phyloP scores from a whole-genome alignment of 352 stramenopile genomes.

The Globisporangium mamillatum region DNA sequence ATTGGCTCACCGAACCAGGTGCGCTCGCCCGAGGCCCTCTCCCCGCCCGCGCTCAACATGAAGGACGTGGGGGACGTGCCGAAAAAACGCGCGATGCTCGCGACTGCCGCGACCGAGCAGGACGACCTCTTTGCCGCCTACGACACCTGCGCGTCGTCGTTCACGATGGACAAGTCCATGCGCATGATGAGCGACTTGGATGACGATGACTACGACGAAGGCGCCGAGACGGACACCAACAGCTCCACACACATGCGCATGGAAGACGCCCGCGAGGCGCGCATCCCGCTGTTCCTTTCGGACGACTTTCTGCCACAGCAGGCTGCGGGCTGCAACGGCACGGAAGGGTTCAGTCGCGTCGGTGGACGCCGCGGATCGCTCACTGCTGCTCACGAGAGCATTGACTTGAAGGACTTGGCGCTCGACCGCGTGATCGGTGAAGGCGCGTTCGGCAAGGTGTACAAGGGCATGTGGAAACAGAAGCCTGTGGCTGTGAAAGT shows the following conservation, averaged over 20 bases:
- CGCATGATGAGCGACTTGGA: constrained; percentile 18
- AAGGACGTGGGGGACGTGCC: constrained; percentile 25
- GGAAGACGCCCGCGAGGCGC: constrained; percentile 44
- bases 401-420: constrained; percentile 59
- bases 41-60: constrained; percentile 29
- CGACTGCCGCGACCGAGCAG: constrained; percentile 19
- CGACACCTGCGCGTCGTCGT: constrained; percentile 22
- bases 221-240: constrained; percentile 35
- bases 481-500: constrained; percentile 71
- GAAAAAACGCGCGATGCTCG: constrained; percentile 14
- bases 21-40: constrained; percentile 29
- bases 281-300: constrained; percentile 63
- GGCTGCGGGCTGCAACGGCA: constrained; percentile 20
- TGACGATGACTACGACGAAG: constrained; percentile 28
- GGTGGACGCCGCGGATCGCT: constrained; percentile 19
- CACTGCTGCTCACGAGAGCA: constrained; percentile 43
- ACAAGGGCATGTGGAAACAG: constrained; percentile 56
- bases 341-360: constrained; percentile 17
- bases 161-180: constrained; percentile 12
- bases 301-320: constrained; percentile 40
- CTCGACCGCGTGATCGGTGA: constrained; percentile 65
- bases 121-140: constrained; percentile 29
- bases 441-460: constrained; percentile 81
- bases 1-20: constrained; percentile 29
- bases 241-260: constrained; percentile 43